Conservation (phyloP, 257 asterid species). For the Ocimum tenuiflorum region DNA sequence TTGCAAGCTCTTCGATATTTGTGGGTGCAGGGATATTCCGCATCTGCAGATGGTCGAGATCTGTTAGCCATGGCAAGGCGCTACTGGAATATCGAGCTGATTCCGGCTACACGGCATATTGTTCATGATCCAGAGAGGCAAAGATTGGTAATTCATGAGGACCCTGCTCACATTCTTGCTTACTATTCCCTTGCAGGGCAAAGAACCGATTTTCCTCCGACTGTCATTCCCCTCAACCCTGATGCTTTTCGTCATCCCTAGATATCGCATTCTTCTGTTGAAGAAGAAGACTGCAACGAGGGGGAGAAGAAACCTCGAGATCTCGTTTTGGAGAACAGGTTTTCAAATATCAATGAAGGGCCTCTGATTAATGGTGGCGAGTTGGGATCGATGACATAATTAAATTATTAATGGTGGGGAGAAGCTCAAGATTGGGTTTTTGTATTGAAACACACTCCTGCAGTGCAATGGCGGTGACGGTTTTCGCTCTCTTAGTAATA, state of each 20-base stretch:
- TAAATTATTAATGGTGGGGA: too few relatives aligned
- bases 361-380: not conserved
- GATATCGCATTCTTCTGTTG: too few relatives aligned
- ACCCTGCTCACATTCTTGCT: constrained; percentile 80
- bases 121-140: constrained; percentile 21
- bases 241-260: not conserved
- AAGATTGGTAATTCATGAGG: constrained; percentile 25
- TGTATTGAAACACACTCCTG: too few relatives aligned
- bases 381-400: too few relatives aligned
- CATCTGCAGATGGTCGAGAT: constrained; percentile 38
- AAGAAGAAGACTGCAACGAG: constrained; percentile 7
- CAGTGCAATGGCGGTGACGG: too few relatives aligned
- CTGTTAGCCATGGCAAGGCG: constrained; percentile 56
- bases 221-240: constrained; percentile 43
- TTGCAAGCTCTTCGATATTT: constrained; percentile 53
- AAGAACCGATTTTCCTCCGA: constrained; percentile 60
- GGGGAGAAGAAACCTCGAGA: constrained; percentile 12
- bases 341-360: constrained; percentile 11
- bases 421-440: too few relatives aligned
- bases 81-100: constrained; percentile 73
- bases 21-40: constrained; percentile 85
- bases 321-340: constrained; percentile 18
- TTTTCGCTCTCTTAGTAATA: too few relatives aligned
- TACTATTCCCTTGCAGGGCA: constrained; percentile 84
- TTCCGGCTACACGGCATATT: constrained; percentile 43